Base-by-base conservation (phyloP, 768 basidiomycete species). In the Mycena venus region DNA sequence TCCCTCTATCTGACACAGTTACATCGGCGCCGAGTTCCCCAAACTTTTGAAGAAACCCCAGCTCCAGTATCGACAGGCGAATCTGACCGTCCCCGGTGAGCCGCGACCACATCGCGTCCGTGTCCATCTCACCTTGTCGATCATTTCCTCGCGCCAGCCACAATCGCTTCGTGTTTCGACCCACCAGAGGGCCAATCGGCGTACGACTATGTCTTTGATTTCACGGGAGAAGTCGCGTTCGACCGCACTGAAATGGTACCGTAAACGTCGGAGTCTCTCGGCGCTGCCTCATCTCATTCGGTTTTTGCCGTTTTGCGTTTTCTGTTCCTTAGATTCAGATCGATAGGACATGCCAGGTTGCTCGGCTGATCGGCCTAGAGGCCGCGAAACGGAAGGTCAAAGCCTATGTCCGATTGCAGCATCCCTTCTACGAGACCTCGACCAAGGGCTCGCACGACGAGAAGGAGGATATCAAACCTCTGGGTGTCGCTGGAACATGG, bases 151-250 rank as follows among this genome's bases (percentile, higher is more conserved):
- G 38, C 47, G 36, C 44, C 77, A 96, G 95, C 90, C 42, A 90
- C 90, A 25, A 91, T 97, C 63, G 84, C 90, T 47, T 86, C 91
- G 23, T 86, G 87, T 36, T 96, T 95, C 76, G 92, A 94, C 70
- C 93, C 94, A 11, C 90, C 92, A 1, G 89, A 90, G 72, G 94
- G 93, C 65, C 85, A 90, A 75, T 82, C 88, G n/a, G 87, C 92
- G 5, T 97, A 92, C 82, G 87, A 92, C 70, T 93, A 94, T 82
- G 93, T 96, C 25, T 96, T 96, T 82, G 96, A 97, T 85, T 90
- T 93, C 77, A 93, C 94, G 3, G 96, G 96, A 51, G 95, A 96
- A 82, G 85, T 94, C 69, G 89, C 90, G 68, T 89, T 89, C 78
- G 94, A 95, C 82, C 90, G 95, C 58, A 89, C 90, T 34, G 94